These are phyloP conservation scores for Leishmania mexicana DNA, from an alignment of 208 protist species.

Conservation along the genomic window DNA sequence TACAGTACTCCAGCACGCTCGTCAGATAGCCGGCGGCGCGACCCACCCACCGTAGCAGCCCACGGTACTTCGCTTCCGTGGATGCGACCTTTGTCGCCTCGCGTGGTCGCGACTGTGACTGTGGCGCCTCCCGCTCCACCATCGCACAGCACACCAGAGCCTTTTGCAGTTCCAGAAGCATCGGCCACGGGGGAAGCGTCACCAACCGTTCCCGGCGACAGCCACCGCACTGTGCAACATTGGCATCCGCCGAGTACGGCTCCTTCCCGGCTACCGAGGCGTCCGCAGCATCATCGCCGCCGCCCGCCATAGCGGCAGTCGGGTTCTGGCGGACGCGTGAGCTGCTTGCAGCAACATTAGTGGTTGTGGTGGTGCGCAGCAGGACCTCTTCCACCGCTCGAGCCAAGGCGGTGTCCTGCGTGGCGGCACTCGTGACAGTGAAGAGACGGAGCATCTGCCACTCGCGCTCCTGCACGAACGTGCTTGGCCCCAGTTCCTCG, in stretches of 20 bases:
- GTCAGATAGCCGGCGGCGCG: conserved; percentile 18
- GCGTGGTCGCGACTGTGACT: background rate
- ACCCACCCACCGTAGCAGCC: conserved; percentile 27
- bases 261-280: background rate
- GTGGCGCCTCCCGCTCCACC: conserved; percentile 27
- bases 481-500: conserved; percentile 16
- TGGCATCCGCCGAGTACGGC: background rate
- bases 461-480: conserved; percentile 27
- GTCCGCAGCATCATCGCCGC: background rate
- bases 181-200: conserved; percentile 15
- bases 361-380: conserved; percentile 19
- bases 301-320: background rate
- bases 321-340: background rate
- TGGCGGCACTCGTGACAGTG: conserved; percentile 32
- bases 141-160: conserved; percentile 45
- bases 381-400: conserved; percentile 38
- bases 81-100: background rate
- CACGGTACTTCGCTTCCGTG: conserved; percentile 27
- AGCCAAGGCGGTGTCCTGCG: conserved; percentile 28
- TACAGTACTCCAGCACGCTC: background rate
- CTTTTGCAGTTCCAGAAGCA: conserved; percentile 37
- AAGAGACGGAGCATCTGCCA: conserved; percentile 72
- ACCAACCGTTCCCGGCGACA: conserved; percentile 28
- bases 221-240: conserved; percentile 2
- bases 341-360: background rate